These are phyloP conservation scores for Verticillium dahliae DNA, from an alignment of 2,329 filamentous ascomycete genomes.

Conservation along the genomic window DNA sequence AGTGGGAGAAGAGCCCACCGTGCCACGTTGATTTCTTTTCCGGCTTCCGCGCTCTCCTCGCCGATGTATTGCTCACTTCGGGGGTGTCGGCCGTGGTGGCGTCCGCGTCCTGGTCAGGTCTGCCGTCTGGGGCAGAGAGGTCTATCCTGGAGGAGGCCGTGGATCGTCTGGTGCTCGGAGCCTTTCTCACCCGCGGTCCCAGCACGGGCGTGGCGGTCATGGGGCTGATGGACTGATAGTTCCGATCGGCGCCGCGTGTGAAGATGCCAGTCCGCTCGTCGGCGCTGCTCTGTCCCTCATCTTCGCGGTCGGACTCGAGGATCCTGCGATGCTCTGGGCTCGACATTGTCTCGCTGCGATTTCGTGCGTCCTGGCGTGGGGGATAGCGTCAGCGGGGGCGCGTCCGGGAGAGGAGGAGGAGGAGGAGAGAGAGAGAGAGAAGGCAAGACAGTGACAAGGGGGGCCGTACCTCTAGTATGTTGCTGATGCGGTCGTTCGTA, in stretches of 20 bases:
- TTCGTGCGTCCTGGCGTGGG: conserved; percentile 28
- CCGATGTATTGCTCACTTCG: background rate
- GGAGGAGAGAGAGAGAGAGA: background rate
- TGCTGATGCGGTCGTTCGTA: conserved; percentile 33
- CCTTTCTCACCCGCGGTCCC: conserved; percentile 6
- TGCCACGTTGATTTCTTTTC: conserved; percentile 40
- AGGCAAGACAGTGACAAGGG: background rate
- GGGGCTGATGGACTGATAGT: conserved; percentile 31
- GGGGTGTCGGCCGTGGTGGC: conserved; percentile 8
- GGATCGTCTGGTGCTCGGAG: conserved; percentile 8
- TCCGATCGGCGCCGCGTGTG: conserved; percentile 23
- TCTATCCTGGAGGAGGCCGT: conserved; percentile 5
- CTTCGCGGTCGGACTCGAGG: conserved; percentile 6
- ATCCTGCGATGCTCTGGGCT: conserved; percentile 9
- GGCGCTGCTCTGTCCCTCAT: conserved; percentile 15
- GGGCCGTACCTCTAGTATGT: conserved; percentile 38
- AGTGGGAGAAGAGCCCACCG: conserved; percentile 36
- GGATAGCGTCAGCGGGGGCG: background rate
- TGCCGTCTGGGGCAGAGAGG: conserved; percentile 4
- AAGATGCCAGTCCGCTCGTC: conserved; percentile 37
- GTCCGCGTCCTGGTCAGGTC: conserved; percentile 8
- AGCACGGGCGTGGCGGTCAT: conserved; percentile 12
- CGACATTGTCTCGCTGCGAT: conserved; percentile 33
- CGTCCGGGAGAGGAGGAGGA: background rate
- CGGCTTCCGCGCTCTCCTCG: conserved; percentile 7